phyloP scores from a whole-genome alignment of 176 grass and related monocot species.

The Lolium multiflorum region DNA sequence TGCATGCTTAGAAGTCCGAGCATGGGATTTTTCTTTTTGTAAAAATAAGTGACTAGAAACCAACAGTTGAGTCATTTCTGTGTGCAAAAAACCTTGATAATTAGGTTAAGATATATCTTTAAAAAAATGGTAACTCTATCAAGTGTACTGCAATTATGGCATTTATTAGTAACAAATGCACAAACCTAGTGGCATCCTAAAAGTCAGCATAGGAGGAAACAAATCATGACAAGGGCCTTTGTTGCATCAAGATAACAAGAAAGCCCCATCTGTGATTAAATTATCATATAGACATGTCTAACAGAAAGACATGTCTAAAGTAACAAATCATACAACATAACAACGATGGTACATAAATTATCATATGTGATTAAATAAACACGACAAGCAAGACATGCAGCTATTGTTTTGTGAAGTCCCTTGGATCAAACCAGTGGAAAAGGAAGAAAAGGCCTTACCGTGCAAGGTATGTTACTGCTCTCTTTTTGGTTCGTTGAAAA shows the following conservation, averaged over 20 bases:
- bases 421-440: conserved; percentile 34
- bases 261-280: background rate
- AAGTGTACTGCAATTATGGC: conserved; percentile 2
- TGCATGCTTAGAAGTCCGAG: background rate
- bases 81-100: conserved; percentile 15
- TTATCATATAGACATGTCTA: no score
- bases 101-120: conserved; percentile 10
- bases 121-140: background rate
- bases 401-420: conserved; percentile 29
- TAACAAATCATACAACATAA: conserved; percentile 8
- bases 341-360: background rate
- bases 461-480: conserved; percentile 75
- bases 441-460: conserved; percentile 61
- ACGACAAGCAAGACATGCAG: conserved; percentile 20
- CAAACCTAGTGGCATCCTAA: background rate
- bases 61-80: background rate
- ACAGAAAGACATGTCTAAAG: conserved; percentile 14
- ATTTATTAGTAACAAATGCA: conserved; percentile 12
- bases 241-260: conserved; percentile 13
- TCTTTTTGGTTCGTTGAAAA: conserved; percentile 87
- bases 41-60: background rate
- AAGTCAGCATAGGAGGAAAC: background rate
- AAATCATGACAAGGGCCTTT: background rate
- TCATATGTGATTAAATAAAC: conserved; percentile 36
- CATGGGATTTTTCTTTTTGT: background rate